Evolutionary conservation across 768 basidiomycete species (phyloP), one percentile per base, ranked within the genome.

Genomic region (Mycena vitilis): DNA sequence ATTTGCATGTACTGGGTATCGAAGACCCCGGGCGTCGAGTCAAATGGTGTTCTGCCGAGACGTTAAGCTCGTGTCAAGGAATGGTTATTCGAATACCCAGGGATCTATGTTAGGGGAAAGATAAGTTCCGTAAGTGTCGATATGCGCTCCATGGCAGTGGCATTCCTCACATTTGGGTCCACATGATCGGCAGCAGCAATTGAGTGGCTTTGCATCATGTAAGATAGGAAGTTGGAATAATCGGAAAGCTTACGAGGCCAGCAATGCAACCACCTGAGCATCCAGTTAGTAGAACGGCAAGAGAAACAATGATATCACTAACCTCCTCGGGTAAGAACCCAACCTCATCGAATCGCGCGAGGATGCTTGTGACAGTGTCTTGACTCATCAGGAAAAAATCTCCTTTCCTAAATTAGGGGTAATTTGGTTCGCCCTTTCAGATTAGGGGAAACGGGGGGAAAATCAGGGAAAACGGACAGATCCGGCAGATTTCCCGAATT

Each of bases 1-100:
- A 36, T 55, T 18, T 30, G 12, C 30, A 36, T 53, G 54, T 18
- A 61, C 67, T 80, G 78, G n/a, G 75, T 74, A 70, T 80, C 79
- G 30, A 80, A 78, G 1, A 71, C 51, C 9, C 51, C 55, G 5
- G 79, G 79, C 11, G 79, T 80, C 6, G 78, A 77, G 65, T 81
- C 80, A 71, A 81, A 80, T 1, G 80, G 76, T 36, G 75, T 70
- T 57, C 74, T 52, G 20, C n/a, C 38, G 3, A 30, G 64, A 37
- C 61, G 13, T 37, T 36, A 37, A 37, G 18, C 18, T 36, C 38
- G 6, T 34, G 30, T 23, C 11, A 30, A 52, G 3, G 1, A 53
- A 51, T 9, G 42, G n/a, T 45, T 63, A 30, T 15, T 52, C 10
- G 36, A 63, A 10, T 63, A 63, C 62, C 73, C 69, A 48, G 60